Percentiles rank a stretch among this genome's conserved stretches.
phyloP scores from a whole-genome alignment of 768 basidiomycete species.

The Tricholoma bakamatsutake region DNA sequence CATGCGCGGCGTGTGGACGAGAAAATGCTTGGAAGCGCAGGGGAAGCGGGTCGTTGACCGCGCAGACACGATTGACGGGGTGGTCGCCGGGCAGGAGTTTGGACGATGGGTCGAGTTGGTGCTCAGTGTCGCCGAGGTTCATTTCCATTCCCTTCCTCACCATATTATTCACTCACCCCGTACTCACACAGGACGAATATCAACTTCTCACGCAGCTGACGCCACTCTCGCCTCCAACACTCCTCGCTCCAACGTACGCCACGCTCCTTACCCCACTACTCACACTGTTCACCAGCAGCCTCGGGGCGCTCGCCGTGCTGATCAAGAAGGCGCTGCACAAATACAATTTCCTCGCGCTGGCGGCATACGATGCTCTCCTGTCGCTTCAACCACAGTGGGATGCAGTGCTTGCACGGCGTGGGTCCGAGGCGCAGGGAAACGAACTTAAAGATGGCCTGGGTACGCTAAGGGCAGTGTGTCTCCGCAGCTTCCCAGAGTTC shows the following conservation, averaged over 20 bases:
- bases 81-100: constrained; percentile 64
- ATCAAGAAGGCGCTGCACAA: constrained; percentile 76
- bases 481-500: constrained; percentile 82
- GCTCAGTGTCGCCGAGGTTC: constrained; percentile 60
- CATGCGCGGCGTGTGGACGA: constrained; percentile 77
- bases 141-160: constrained; percentile 11
- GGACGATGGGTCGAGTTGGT: constrained; percentile 65
- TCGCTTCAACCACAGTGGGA: constrained; percentile 63
- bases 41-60: constrained; percentile 65
- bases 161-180: not conserved
- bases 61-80: constrained; percentile 61
- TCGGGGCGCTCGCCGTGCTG: constrained; percentile 55
- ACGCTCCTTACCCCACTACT: constrained; percentile 62
- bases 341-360: constrained; percentile 74
- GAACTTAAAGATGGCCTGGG: constrained; percentile 69
- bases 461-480: constrained; percentile 58
- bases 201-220: constrained; percentile 56
- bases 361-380: constrained; percentile 57
- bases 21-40: constrained; percentile 67
- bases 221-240: constrained; percentile 45
- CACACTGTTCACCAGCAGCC: constrained; percentile 56
- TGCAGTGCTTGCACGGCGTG: constrained; percentile 48
- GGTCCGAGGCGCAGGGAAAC: constrained; percentile 42
- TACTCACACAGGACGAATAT: constrained; percentile 54
- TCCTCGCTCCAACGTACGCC: constrained; percentile 53